These are phyloP conservation scores for Rhynchospora breviuscula DNA, from an alignment of 176 grass and related monocot genomes.

Conservation along the genomic window DNA sequence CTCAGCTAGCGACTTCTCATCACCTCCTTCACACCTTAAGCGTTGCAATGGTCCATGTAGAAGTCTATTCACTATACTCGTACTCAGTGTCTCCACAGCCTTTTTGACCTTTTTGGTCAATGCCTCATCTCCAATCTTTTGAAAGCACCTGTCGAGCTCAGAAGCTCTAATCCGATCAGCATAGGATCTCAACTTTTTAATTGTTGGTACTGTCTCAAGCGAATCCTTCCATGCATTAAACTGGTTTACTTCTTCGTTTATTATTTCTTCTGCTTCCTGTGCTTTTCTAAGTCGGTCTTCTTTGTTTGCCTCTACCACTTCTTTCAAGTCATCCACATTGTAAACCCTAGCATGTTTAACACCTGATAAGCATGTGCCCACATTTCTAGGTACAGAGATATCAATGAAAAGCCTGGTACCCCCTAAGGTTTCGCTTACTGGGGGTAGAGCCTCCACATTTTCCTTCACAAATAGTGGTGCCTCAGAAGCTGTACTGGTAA, in stretches of 20 bases:
- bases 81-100: slow-evolving; percentile 67
- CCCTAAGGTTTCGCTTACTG: slow-evolving; percentile 39
- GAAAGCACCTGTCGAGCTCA: slow-evolving; percentile 77
- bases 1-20: slow-evolving; percentile 64
- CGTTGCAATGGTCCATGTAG: slow-evolving; percentile 83
- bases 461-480: slow-evolving; percentile 62
- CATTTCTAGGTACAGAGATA: slow-evolving; percentile 87
- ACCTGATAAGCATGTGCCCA: slow-evolving; percentile 48
- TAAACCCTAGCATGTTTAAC: slow-evolving; percentile 49
- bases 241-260: slow-evolving; percentile 60
- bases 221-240: slow-evolving; percentile 88
- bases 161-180: slow-evolving; percentile 72
- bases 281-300: slow-evolving; percentile 79
- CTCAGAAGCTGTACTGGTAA: slow-evolving; percentile 84
- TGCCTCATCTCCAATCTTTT: slow-evolving; percentile 61
- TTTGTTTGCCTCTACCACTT: slow-evolving; percentile 87
- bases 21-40: slow-evolving; percentile 64
- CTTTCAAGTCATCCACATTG: slow-evolving; percentile 87
- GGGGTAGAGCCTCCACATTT: slow-evolving; percentile 38
- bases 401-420: slow-evolving; percentile 56
- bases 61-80: slow-evolving; percentile 76
- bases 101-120: slow-evolving; percentile 71
- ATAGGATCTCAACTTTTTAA: slow-evolving; percentile 81
- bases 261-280: slow-evolving; percentile 65
- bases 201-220: slow-evolving; percentile 70